These are phyloP conservation scores for Ochetophila trinervis DNA, from an alignment of 306 rosid species.

Conservation along the genomic window DNA sequence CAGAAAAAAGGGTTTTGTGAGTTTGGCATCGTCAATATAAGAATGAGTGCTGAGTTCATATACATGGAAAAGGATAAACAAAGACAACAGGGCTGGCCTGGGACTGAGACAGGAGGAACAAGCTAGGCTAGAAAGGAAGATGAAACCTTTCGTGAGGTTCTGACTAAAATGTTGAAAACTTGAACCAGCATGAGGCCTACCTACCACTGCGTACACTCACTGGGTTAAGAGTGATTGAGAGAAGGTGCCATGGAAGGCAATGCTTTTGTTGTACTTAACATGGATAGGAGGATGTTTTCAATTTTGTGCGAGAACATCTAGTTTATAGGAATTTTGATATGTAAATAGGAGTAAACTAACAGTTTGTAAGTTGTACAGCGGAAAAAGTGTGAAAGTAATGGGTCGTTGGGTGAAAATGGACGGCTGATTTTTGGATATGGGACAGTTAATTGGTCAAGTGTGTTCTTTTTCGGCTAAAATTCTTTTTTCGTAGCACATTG, in stretches of 20 bases:
- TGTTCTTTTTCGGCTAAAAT: slow-evolving; percentile 32
- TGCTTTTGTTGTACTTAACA: slow-evolving; percentile 34
- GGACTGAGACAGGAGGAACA: slow-evolving; percentile 30
- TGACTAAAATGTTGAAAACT: slow-evolving; percentile 18
- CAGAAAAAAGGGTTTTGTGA: slow-evolving; percentile 29
- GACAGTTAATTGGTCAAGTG: slow-evolving; percentile 33
- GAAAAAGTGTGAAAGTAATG: slow-evolving; percentile 30
- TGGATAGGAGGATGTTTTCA: slow-evolving; percentile 35
- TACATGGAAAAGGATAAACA: slow-evolving; percentile 27
- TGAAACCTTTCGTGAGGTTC: slow-evolving; percentile 15
- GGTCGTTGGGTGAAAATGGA: slow-evolving; percentile 32
- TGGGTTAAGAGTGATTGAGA: slow-evolving; percentile 29
- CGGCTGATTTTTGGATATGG: slow-evolving; percentile 31
- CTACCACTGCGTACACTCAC: slow-evolving; percentile 11
- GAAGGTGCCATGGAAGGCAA: slow-evolving; percentile 27
- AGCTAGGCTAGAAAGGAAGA: slow-evolving; percentile 27
- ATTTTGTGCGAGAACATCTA: slow-evolving; percentile 30
- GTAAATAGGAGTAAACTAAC: slow-evolving; percentile 55
- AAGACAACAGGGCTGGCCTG: slow-evolving; percentile 53
- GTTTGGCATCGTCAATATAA: slow-evolving; percentile 29
- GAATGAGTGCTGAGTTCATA: slow-evolving; percentile 24
- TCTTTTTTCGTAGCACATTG: slow-evolving; percentile 43
- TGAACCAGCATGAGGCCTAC: slow-evolving; percentile 19
- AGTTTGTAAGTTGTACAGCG: slow-evolving; percentile 60
- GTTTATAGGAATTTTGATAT: slow-evolving; percentile 32